phyloP scores from a whole-genome alignment of 176 grass and related monocot genomes.

The Elaeis guineensis region DNA sequence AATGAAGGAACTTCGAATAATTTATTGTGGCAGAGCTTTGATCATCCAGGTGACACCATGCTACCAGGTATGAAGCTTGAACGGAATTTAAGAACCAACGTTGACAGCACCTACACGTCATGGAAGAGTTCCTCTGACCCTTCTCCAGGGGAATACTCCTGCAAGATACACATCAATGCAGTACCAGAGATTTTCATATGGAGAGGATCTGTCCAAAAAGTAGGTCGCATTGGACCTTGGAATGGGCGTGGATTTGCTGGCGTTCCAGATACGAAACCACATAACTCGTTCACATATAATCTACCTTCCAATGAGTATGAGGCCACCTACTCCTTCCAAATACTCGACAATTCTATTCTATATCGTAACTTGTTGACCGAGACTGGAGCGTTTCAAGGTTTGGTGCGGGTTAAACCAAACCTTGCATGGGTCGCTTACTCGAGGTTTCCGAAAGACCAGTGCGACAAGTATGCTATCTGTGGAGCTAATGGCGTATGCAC shows the following conservation, averaged over 20 bases:
- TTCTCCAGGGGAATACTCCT: constrained; percentile 26
- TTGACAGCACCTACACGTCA: constrained; percentile 39
- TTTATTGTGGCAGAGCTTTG: constrained; percentile 44
- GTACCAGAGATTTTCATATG: constrained; percentile 36
- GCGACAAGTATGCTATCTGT: constrained; percentile 32
- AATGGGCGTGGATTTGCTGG: constrained; percentile 34
- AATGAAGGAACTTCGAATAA: constrained; percentile 9
- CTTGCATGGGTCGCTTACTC: constrained; percentile 23
- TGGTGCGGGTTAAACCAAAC: constrained; percentile 5
- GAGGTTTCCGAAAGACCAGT: constrained; percentile 38
- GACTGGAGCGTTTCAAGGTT: constrained; percentile 6
- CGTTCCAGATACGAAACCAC: constrained; percentile 18
- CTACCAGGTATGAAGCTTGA: constrained; percentile 55
- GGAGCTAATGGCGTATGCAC: constrained; percentile 46
- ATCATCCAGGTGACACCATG: constrained; percentile 23
- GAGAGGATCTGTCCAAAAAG: background rate
- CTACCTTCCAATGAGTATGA: constrained; percentile 11
- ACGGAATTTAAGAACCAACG: constrained; percentile 8
- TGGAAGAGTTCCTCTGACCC: constrained; percentile 35
- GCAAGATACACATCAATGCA: constrained; percentile 18
- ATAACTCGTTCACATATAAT: constrained; percentile 18
- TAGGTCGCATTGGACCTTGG: constrained; percentile 42
- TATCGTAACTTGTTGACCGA: constrained; percentile 1
- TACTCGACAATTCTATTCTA: background rate
- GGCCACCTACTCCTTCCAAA: constrained; percentile 36